Conservation (phyloP, 2,329 filamentous ascomycete genomes). For the Cladosporium sp. region DNA sequence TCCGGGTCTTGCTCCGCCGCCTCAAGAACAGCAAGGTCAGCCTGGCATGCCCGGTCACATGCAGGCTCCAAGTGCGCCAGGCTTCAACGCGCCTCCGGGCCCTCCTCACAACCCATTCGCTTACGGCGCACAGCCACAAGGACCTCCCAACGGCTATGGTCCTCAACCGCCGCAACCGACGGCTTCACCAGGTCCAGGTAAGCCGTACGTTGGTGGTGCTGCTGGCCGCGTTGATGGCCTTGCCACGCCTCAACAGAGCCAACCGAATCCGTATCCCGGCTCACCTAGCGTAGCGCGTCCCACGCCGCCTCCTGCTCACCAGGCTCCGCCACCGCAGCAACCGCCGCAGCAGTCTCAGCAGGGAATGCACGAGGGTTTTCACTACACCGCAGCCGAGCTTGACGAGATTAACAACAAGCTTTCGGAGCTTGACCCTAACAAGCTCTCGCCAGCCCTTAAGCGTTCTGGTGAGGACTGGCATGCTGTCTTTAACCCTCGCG, state of each 20-base stretch:
- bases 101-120: conserved; percentile 67
- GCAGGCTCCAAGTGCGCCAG: conserved; percentile 67
- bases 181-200: conserved; percentile 79
- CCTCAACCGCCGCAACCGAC: conserved; percentile 79
- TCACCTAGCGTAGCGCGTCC: conserved; percentile 87
- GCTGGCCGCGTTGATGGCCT: conserved; percentile 48
- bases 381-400: conserved; percentile 31
- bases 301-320: conserved; percentile 55
- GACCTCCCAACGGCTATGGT: conserved; percentile 68
- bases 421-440: conserved; percentile 81
- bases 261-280: conserved; percentile 79
- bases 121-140: conserved; percentile 53
- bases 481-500: conserved; percentile 89
- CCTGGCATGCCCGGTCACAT: conserved; percentile 56
- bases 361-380: conserved; percentile 20
- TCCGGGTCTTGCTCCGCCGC: conserved; percentile 70
- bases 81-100: conserved; percentile 52
- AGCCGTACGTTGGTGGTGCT: conserved; percentile 55
- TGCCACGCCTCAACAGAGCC: conserved; percentile 88
- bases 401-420: conserved; percentile 63
- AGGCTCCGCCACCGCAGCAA: conserved; percentile 41
- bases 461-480: conserved; percentile 91
- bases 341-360: conserved; percentile 15
- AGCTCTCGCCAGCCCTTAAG: conserved; percentile 80
- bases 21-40: conserved; percentile 57